phyloP scores from a whole-genome alignment of 495 filamentous ascomycete species.

The Daldinia childiae region DNA sequence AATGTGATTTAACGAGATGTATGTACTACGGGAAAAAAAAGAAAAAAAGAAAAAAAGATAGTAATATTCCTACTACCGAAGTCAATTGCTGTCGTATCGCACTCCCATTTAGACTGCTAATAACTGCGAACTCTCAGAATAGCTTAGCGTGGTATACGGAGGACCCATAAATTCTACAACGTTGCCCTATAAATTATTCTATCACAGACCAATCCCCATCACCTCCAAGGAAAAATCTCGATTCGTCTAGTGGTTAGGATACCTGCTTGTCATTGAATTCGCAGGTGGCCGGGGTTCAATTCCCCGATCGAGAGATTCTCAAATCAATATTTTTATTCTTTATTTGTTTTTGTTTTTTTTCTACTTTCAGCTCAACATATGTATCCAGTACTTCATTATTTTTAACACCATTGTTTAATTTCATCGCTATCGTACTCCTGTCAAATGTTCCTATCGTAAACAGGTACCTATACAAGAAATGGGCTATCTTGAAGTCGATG shows the following conservation, averaged over 20 bases:
- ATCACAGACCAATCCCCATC: neutral
- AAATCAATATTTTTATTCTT: neutral
- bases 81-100: neutral
- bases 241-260: conserved; percentile 41
- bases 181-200: neutral
- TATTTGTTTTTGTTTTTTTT: neutral
- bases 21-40: neutral
- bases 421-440: too few relatives aligned
- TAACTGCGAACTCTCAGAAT: neutral
- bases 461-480: neutral
- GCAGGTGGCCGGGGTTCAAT: conserved; percentile 55
- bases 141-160: neutral
- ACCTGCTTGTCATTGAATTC: conserved; percentile 38
- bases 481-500: neutral
- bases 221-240: conserved; percentile 4
- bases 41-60: neutral
- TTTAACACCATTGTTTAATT: too few relatives aligned
- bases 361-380: too few relatives aligned
- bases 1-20: neutral
- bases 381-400: too few relatives aligned
- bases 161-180: neutral
- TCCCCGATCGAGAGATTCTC: conserved; percentile 49
- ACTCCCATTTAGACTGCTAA: too few relatives aligned
- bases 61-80: neutral
- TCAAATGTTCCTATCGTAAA: too few relatives aligned